phyloP scores from a whole-genome alignment of 495 filamentous ascomycete genomes.

The Astrothelium subdiscretum region DNA sequence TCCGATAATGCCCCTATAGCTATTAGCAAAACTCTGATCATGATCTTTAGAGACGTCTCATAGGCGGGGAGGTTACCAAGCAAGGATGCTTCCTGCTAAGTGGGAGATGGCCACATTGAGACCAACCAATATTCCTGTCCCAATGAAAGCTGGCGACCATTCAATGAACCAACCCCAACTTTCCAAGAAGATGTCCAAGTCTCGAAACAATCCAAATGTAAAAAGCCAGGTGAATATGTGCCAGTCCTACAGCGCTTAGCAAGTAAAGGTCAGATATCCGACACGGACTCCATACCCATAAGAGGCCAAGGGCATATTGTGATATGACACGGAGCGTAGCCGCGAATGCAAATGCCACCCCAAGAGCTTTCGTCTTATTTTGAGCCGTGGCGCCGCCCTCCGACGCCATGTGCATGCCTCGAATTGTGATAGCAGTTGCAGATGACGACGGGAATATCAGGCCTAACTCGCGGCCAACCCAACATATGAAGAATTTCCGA shows the following conservation, averaged over 20 bases:
- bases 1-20: slow-evolving; percentile 41
- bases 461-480: slow-evolving; percentile 49
- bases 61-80: slow-evolving; percentile 32
- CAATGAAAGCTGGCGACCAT: slow-evolving; percentile 57
- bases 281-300: slow-evolving; percentile 30
- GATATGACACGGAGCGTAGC: slow-evolving; percentile 45
- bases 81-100: slow-evolving; percentile 45
- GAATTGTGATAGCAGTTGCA: slow-evolving; percentile 53
- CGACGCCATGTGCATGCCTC: slow-evolving; percentile 48
- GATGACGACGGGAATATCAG: slow-evolving; percentile 52
- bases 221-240: slow-evolving; percentile 40
- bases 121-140: slow-evolving; percentile 53
- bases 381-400: slow-evolving; percentile 43
- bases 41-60: background rate
- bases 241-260: slow-evolving; percentile 35
- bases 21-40: background rate
- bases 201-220: slow-evolving; percentile 6
- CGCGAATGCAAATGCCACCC: slow-evolving; percentile 37
- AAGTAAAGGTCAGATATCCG: background rate
- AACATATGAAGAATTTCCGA: slow-evolving; percentile 58
- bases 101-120: slow-evolving; percentile 54
- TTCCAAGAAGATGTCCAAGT: slow-evolving; percentile 45
- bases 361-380: slow-evolving; percentile 47
- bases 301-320: slow-evolving; percentile 49
- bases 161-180: slow-evolving; percentile 57